Base-by-base conservation (phyloP, 768 basidiomycete genomes). In the Rhodotorula graminis region DNA sequence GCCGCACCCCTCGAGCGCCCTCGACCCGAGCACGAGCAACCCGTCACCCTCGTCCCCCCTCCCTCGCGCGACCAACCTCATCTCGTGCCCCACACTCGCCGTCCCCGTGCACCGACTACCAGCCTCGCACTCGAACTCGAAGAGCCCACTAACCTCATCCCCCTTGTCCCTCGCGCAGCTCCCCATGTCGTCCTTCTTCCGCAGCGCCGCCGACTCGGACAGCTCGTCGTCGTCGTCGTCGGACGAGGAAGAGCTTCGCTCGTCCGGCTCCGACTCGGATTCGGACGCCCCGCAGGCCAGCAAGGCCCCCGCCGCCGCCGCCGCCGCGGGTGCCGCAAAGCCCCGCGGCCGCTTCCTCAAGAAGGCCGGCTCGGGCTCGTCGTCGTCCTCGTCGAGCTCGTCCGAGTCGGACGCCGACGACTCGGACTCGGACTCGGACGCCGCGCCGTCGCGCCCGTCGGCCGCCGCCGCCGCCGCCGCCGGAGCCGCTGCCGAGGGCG, bases 361-460 rank as follows among this genome's bases (percentile, higher is more conserved):
- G 84, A 88, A 89, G 84, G 86, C 89, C 63, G 91, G 92, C 61
- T 85, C 87, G 55, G 87, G 88, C 71, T 85, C 86, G 70, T 82
- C 81, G n/a, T 82, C 82, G 52, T 83, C 84, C 80, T 89, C 91
- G 83, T 86, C 88, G 80, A 82, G 85, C 69, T 86, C 90, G 82
- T 87, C 86, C 79, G 88, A 87, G 76, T 88, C 86, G 63, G 90
- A 88, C 65, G 55, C 49, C 14, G 87, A 88, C 80, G 87, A 88
- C 80, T 83, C 85, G 67, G 87, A 91, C 81, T 87, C 85, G 78
- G 88, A 81, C 23, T 85, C 87, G 57, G 85, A 86, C 42, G 85
- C 86, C 76, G 84, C 81, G 8, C 81, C 81, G 70, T 18, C 21
- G 15, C 58, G 33, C 31, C 58, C 40, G 33, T 15, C 31, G 37